phyloP scores from a whole-genome alignment of 352 stramenopile species.

The Globisporangium paroecandrum region DNA sequence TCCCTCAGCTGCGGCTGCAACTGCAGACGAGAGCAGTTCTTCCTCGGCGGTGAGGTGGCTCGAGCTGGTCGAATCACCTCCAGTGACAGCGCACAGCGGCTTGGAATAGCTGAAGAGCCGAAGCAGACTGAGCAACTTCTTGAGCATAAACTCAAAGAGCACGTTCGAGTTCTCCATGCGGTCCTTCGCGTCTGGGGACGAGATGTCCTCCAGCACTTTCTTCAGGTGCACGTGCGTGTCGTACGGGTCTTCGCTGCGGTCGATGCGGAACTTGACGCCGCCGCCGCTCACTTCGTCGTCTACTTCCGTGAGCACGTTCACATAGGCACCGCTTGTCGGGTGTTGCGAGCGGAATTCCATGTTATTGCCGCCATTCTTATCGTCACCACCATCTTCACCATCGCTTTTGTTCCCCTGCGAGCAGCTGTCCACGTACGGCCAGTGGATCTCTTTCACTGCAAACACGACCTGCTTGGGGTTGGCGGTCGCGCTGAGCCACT shows the following conservation, averaged over 20 bases:
- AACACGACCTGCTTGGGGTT: slow-evolving; percentile 69
- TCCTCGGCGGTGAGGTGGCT: not conserved
- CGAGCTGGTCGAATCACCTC: not conserved
- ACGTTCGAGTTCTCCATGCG: slow-evolving; percentile 78
- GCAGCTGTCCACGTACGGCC: slow-evolving; percentile 56
- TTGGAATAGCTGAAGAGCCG: slow-evolving; percentile 75
- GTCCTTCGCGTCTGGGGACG: slow-evolving; percentile 62
- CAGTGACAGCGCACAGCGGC: slow-evolving; percentile 21
- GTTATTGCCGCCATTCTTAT: not conserved
- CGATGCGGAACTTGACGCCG: slow-evolving; percentile 69
- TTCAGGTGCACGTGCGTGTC: slow-evolving; percentile 72
- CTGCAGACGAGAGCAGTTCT: slow-evolving; percentile 1
- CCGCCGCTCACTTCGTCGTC: slow-evolving; percentile 58
- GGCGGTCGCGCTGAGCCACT: slow-evolving; percentile 30
- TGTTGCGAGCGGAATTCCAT: slow-evolving; percentile 9
- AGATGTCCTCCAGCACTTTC: slow-evolving; percentile 55
- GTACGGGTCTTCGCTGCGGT: slow-evolving; percentile 53
- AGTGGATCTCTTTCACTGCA: slow-evolving; percentile 68
- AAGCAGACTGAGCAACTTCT: slow-evolving; percentile 67
- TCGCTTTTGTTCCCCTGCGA: slow-evolving; percentile 9
- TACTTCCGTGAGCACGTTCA: slow-evolving; percentile 69
- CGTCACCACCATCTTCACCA: slow-evolving; percentile 12
- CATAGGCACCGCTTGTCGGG: slow-evolving; percentile 33
- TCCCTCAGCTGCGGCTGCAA: not conserved
- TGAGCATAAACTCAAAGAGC: slow-evolving; percentile 74